A percentile compares a stretch with the other conserved stretches of the same genome.
Evolutionary conservation across 179 eudicot genomes (phyloP).

Genomic region (Silene vulgaris): DNA sequence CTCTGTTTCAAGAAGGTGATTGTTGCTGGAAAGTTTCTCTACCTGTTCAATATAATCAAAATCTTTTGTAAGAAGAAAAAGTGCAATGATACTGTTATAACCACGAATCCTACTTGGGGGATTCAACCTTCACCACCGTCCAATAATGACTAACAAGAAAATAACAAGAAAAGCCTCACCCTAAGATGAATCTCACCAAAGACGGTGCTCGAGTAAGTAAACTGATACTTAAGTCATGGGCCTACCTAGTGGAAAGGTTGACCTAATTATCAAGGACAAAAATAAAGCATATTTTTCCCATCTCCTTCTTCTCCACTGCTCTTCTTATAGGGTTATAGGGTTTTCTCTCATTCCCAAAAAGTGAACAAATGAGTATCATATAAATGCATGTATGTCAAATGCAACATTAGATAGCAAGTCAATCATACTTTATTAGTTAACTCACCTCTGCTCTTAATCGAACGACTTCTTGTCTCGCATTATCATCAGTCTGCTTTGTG

Average conservation of each 20-base stretch:
- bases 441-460: slow-evolving; percentile 68
- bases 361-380: too few species aligned
- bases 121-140: slow-evolving; percentile 1
- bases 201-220: neutral
- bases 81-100: neutral
- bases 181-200: neutral
- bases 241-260: too few species aligned
- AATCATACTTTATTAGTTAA: neutral
- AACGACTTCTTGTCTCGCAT: slow-evolving; percentile 48
- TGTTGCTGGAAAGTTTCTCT: slow-evolving; percentile 49
- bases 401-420: neutral
- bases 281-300: too few species aligned
- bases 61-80: slow-evolving; percentile 16
- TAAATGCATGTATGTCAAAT: neutral
- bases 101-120: neutral
- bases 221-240: too few species aligned
- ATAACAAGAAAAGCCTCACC: neutral
- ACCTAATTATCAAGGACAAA: too few species aligned
- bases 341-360: too few species aligned
- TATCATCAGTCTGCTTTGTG: slow-evolving; percentile 39
- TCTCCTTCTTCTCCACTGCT: too few species aligned
- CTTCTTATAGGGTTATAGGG: too few species aligned
- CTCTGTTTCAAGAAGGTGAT: slow-evolving; percentile 60
- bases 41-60: slow-evolving; percentile 40
- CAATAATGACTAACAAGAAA: neutral